Base-by-base conservation (phyloP, 371 early-diverging fungal genomes). In the Mortierella sp. region DNA sequence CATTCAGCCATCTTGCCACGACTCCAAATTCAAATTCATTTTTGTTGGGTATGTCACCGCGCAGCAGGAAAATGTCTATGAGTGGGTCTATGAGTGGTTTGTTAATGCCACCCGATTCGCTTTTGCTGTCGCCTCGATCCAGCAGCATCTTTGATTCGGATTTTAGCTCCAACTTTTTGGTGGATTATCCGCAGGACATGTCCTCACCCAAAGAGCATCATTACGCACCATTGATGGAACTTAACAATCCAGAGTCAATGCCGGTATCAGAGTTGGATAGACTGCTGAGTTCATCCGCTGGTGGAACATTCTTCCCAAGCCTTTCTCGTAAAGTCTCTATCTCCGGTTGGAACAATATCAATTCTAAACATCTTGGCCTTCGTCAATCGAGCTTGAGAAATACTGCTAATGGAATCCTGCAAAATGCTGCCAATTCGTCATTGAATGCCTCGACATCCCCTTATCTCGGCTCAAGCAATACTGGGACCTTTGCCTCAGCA, bases 241-340 rank as follows among this genome's bases (percentile, higher is more conserved):
- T 83, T 51, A 83, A 83, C 52, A 77, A 83, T 28, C 83, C 83
- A 58, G 83, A 83, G 37, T 73, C 73, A 4, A 77, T 83, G 74
- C 83, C 83, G 14, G 78, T 83, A 10, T 83, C 83, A n/a, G 83
- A 83, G 14, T 57, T 83, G 69, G 83, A 83, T 62, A 68, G 78
- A 18, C 43, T 83, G 39, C 47, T 83, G 45, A 77, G 77, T 51
- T 63, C 72, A 1, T 83, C 83, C 1, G 66, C 73, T 1, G 75
- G 81, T 14, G 81, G 81, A 26, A 26, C 72, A 1, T 75, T 75
- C 35, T 80, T 75, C 70, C 81, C 81, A 12, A 80, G 72, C 28
- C 61, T 75, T n/a, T 71, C 81, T 16, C 75, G 81, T 54, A 80
- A 80, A 37, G 81, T 80, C 32, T 80, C 81, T n/a, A 80, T 80